These are phyloP conservation scores for Cyclanthera cordifolia DNA, from an alignment of 306 rosid genomes.

Conservation along the genomic window DNA sequence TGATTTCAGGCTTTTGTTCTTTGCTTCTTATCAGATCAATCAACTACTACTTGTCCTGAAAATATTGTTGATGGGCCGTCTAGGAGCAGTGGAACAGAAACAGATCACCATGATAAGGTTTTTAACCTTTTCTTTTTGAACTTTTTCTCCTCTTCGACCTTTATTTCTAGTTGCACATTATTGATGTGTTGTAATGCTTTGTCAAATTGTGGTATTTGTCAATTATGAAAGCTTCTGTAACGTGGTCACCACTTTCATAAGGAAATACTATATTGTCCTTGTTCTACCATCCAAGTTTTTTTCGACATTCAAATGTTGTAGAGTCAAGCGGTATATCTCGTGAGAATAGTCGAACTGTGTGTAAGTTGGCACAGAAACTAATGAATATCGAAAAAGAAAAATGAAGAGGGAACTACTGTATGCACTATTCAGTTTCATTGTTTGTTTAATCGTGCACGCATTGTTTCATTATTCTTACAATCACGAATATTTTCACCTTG, in stretches of 20 bases:
- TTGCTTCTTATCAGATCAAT: constrained; percentile 27
- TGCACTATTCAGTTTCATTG: background rate
- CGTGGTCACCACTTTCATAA: background rate
- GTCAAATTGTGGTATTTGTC: background rate
- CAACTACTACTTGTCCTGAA: constrained; percentile 23
- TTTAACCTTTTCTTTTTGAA: background rate
- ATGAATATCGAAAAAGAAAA: no score
- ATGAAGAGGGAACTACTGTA: no score
- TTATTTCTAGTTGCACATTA: background rate
- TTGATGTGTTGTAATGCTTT: background rate
- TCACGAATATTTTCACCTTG: background rate
- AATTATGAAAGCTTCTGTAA: background rate
- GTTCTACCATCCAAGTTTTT: no score
- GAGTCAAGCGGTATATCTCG: no score
- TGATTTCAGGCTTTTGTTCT: constrained; percentile 9
- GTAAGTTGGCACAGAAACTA: no score
- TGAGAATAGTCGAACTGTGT: no score
- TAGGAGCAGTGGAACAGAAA: constrained; percentile 22
- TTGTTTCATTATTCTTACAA: background rate
- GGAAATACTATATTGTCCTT: background rate
- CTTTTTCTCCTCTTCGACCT: background rate
- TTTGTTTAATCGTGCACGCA: background rate
- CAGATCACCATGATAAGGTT: constrained; percentile 40
- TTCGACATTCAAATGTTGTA: no score
- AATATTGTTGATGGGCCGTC: constrained; percentile 19